These are phyloP conservation scores for Pyrenophora tritici-repentis DNA, from an alignment of 2,329 filamentous ascomycete species.

Conservation along the genomic window DNA sequence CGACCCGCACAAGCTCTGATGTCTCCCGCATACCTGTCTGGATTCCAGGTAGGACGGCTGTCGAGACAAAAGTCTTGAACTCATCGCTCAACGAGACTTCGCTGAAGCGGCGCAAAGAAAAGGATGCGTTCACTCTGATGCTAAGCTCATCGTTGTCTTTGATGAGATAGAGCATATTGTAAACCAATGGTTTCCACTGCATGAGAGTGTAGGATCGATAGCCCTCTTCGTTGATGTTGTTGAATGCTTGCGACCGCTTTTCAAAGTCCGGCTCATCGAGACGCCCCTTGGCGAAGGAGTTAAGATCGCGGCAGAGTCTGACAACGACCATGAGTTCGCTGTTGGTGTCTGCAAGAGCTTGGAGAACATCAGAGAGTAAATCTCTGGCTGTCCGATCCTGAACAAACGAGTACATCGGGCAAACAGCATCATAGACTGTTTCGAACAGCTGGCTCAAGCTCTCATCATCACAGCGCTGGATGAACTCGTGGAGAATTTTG, in stretches of 20 bases:
- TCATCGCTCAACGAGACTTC: slow-evolving; percentile 57
- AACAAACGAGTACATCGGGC: slow-evolving; percentile 88
- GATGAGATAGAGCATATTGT: slow-evolving; percentile 88
- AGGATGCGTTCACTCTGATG: slow-evolving; percentile 81
- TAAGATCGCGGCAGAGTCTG: slow-evolving; percentile 75
- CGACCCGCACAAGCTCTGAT: slow-evolving; percentile 82
- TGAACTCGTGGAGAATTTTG: slow-evolving; percentile 78
- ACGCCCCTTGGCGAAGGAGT: slow-evolving; percentile 72
- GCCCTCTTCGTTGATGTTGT: slow-evolving; percentile 67
- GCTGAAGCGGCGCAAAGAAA: slow-evolving; percentile 78
- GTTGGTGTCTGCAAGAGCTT: slow-evolving; percentile 70
- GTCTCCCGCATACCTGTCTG: slow-evolving; percentile 75
- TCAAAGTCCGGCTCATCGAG: slow-evolving; percentile 91
- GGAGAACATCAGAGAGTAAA: slow-evolving; percentile 73
- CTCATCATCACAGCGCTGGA: slow-evolving; percentile 66
- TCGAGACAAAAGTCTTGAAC: slow-evolving; percentile 64
- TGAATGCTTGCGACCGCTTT: slow-evolving; percentile 76
- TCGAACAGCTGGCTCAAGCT: slow-evolving; percentile 63
- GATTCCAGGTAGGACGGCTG: slow-evolving; percentile 74
- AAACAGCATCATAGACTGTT: slow-evolving; percentile 73
- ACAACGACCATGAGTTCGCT: slow-evolving; percentile 66
- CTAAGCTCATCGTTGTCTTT: slow-evolving; percentile 86
- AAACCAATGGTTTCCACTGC: slow-evolving; percentile 86
- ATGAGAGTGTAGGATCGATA: slow-evolving; percentile 64
- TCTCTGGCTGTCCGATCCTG: slow-evolving; percentile 78